phyloP scores from a whole-genome alignment of 768 basidiomycete genomes.

The Galerina sulciceps region DNA sequence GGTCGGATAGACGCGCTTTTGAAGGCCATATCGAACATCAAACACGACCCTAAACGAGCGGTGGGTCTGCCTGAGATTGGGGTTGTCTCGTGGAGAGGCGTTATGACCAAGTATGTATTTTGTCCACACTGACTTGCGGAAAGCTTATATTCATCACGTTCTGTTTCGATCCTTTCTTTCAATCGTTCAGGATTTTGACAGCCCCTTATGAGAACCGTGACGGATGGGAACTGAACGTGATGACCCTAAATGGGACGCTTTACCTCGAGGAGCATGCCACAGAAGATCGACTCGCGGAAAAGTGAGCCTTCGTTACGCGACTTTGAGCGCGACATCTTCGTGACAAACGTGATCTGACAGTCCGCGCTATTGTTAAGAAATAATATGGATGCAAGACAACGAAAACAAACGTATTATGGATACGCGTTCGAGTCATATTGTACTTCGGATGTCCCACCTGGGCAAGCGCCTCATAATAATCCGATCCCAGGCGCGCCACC shows the following conservation, averaged over 20 bases:
- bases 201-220: slow-evolving; percentile 85
- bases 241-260: slow-evolving; percentile 70
- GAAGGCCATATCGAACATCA: slow-evolving; percentile 54
- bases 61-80: slow-evolving; percentile 46
- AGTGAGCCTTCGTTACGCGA: slow-evolving; percentile 46
- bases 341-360: not conserved
- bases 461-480: slow-evolving; percentile 20
- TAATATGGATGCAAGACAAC: slow-evolving; percentile 65
- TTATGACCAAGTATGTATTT: slow-evolving; percentile 74
- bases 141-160: slow-evolving; percentile 5
- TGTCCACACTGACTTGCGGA: not conserved
- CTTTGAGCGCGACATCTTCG: not conserved
- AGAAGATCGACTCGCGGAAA: slow-evolving; percentile 61
- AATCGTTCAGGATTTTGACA: slow-evolving; percentile 64
- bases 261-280: slow-evolving; percentile 77
- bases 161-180: slow-evolving; percentile 32
- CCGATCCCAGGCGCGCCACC: slow-evolving; percentile 32
- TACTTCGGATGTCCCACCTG: slow-evolving; percentile 52
- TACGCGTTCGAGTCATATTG: slow-evolving; percentile 92
- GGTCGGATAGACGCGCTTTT: slow-evolving; percentile 74
- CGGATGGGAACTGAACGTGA: slow-evolving; percentile 82
- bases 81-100: slow-evolving; percentile 77
- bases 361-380: slow-evolving; percentile 47
- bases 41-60: slow-evolving; percentile 31
- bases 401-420: slow-evolving; percentile 76